Percentiles rank a stretch among this genome's conserved stretches.
Evolutionary conservation across 1,139 yeast species (phyloP).

Genomic region (Candida pseudoviswanathii): DNA sequence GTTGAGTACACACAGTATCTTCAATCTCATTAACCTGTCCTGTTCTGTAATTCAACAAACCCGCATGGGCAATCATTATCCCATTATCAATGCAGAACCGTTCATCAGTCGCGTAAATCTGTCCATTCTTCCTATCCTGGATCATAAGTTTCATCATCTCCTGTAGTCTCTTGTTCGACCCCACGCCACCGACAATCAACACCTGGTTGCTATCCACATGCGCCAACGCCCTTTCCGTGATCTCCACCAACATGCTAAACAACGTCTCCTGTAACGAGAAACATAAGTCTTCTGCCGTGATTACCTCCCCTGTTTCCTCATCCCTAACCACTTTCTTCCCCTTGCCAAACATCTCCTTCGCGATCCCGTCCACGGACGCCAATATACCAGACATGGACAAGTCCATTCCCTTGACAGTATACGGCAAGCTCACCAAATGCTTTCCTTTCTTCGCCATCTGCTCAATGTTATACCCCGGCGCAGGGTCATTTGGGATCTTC

Average conservation of each 20-base stretch:
- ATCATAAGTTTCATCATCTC: constrained; percentile 98
- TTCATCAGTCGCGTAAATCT: constrained; percentile 92
- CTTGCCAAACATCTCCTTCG: constrained; percentile 65
- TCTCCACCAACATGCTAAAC: constrained; percentile 95
- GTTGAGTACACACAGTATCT: constrained; percentile 87
- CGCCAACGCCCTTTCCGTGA: constrained; percentile 98
- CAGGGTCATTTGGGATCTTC: constrained; percentile 87
- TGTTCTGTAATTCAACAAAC: constrained; percentile 80
- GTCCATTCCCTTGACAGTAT: constrained; percentile 98
- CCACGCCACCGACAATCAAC: constrained; percentile 96
- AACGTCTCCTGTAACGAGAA: constrained; percentile 89
- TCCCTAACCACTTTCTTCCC: constrained; percentile 50
- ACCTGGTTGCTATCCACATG: constrained; percentile 92
- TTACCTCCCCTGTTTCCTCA: constrained; percentile 54
- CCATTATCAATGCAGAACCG: constrained; percentile 97
- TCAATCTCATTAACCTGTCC: constrained; percentile 65
- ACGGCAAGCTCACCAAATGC: constrained; percentile 77
- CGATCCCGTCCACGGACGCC: constrained; percentile 79
- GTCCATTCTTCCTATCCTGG: constrained; percentile 75
- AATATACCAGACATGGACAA: constrained; percentile 93
- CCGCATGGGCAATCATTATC: constrained; percentile 99
- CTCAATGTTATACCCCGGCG: constrained; percentile 97
- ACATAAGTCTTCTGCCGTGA: constrained; percentile 87
- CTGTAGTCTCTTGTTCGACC: constrained; percentile 87
- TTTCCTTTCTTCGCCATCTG: constrained; percentile 81